Evolutionary conservation across 2,329 filamentous ascomycete species (phyloP).

Genomic region (Coleophoma crateriformis): DNA sequence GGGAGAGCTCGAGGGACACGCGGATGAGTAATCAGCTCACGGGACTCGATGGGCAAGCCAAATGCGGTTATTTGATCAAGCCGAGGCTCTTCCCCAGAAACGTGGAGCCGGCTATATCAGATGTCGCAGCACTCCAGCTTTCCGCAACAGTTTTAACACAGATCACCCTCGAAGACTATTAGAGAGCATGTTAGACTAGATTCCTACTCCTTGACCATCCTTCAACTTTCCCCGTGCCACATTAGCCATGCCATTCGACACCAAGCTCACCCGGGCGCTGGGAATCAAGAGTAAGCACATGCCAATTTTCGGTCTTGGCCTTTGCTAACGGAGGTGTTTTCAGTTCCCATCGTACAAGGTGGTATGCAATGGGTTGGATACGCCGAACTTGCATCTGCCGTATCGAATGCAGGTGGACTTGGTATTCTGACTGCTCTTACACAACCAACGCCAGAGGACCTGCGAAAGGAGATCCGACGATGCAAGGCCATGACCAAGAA

Average conservation of each 20-base stretch:
- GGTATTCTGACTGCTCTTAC: conserved; percentile 85
- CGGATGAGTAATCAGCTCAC: no score
- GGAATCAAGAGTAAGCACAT: conserved; percentile 6
- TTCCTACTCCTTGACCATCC: not conserved
- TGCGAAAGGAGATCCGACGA: conserved; percentile 87
- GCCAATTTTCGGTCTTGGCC: not conserved
- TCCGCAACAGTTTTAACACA: no score
- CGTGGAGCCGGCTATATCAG: no score
- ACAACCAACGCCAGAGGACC: conserved; percentile 84
- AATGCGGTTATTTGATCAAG: no score
- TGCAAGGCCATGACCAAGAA: conserved; percentile 74
- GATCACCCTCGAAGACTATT: no score
- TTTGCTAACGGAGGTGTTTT: not conserved
- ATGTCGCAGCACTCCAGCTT: no score
- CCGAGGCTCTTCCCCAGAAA: no score
- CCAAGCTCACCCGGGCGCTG: conserved; percentile 24
- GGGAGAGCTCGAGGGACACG: no score
- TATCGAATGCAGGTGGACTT: conserved; percentile 76
- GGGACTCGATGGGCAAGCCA: no score
- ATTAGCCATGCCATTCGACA: conserved; percentile 31
- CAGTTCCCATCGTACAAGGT: conserved; percentile 78
- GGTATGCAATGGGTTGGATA: conserved; percentile 86
- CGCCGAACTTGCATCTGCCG: conserved; percentile 70
- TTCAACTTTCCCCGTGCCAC: not conserved
- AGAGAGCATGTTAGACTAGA: not conserved